These are phyloP conservation scores for Typha latifolia DNA, from an alignment of 176 grass and related monocot genomes.

Conservation along the genomic window DNA sequence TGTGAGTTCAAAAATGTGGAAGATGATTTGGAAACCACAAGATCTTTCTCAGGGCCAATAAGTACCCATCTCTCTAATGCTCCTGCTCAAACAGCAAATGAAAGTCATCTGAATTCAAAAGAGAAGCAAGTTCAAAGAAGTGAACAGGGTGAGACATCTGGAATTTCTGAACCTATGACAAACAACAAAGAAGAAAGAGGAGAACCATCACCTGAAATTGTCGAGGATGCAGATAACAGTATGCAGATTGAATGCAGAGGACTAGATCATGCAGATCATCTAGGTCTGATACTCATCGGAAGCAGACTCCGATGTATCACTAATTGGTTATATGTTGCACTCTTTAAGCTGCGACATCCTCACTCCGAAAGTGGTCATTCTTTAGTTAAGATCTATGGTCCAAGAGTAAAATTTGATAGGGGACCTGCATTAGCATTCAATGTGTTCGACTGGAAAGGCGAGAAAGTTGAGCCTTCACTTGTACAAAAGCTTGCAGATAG, in stretches of 20 bases:
- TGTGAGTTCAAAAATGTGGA: slow-evolving; percentile 16
- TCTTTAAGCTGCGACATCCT: slow-evolving; percentile 69
- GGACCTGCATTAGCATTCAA: slow-evolving; percentile 82
- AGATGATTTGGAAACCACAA: slow-evolving; percentile 47
- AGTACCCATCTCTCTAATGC: slow-evolving; percentile 4
- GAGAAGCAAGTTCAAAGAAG: slow-evolving; percentile 3
- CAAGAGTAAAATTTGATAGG: slow-evolving; percentile 70
- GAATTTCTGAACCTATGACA: background rate
- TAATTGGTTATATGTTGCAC: slow-evolving; percentile 79
- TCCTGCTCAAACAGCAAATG: background rate
- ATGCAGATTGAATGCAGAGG: slow-evolving; percentile 57
- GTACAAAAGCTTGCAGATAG: slow-evolving; percentile 94
- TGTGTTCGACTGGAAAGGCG: slow-evolving; percentile 81
- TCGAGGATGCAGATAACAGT: background rate
- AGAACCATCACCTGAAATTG: background rate
- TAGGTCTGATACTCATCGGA: slow-evolving; percentile 58
- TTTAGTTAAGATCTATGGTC: slow-evolving; percentile 68
- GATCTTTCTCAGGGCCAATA: slow-evolving; percentile 70
- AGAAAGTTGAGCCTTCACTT: slow-evolving; percentile 53
- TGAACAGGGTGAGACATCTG: slow-evolving; percentile 1
- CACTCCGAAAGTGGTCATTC: slow-evolving; percentile 31
- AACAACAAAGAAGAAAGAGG: background rate
- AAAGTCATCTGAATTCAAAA: background rate
- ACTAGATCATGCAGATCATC: slow-evolving; percentile 66
- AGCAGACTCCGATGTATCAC: slow-evolving; percentile 76